A percentile compares a stretch with the other conserved stretches of the same genome.
These are phyloP conservation scores for Penstemon newberryi DNA, from an alignment of 257 asterid genomes.

Conservation along the genomic window DNA sequence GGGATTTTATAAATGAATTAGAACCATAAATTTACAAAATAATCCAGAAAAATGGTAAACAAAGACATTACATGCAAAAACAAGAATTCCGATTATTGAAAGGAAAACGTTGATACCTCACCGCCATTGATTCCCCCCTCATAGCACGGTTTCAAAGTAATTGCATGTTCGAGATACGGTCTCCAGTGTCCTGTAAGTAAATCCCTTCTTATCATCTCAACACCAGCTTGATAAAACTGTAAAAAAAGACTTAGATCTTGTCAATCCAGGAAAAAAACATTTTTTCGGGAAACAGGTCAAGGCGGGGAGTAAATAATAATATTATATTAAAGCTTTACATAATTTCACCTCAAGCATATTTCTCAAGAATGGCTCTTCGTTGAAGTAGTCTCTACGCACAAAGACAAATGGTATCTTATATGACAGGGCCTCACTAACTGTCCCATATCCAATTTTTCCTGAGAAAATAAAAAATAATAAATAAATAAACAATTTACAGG, in stretches of 20 bases:
- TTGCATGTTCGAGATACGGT: constrained; percentile 90
- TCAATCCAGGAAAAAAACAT: constrained; percentile 25
- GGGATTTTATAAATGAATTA: constrained; percentile 35
- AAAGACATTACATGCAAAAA: constrained; percentile 3
- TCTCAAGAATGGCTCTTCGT: constrained; percentile 96
- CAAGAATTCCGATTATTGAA: constrained; percentile 2
- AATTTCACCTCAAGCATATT: constrained; percentile 93
- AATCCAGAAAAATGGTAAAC: constrained; percentile 7
- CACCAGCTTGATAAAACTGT: constrained; percentile 90
- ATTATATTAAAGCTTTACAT: constrained; percentile 3
- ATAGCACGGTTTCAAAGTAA: constrained; percentile 80
- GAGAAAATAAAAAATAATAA: constrained; percentile 26
- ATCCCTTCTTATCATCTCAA: constrained; percentile 98
- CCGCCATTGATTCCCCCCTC: constrained; percentile 91
- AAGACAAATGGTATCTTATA: constrained; percentile 93
- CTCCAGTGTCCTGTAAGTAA: constrained; percentile 96
- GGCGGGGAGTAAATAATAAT: neutral
- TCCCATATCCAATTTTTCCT: constrained; percentile 99
- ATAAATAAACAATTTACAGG: neutral
- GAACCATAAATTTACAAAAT: constrained; percentile 12
- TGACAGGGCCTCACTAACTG: constrained; percentile 95
- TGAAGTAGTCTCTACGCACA: constrained; percentile 97
- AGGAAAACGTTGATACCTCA: constrained; percentile 53
- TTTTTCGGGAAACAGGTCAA: neutral
- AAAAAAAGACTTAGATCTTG: constrained; percentile 19